Evolutionary conservation across 108 stramenopile species (phyloP).

Genomic region (Schizochytrium sp.): DNA sequence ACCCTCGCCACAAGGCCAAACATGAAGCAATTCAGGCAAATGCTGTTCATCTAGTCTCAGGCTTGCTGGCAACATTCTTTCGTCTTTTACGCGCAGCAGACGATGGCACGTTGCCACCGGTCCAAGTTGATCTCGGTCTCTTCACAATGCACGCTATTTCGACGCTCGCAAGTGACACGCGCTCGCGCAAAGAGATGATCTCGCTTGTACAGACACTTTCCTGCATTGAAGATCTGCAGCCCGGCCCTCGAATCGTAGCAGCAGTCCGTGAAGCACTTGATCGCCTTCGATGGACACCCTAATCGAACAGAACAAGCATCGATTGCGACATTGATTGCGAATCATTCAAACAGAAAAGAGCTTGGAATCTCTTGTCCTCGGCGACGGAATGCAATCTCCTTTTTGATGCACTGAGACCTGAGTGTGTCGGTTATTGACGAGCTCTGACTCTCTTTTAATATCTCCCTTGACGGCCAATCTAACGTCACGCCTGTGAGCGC

Average conservation of each 20-base stretch:
- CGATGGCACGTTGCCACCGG: background rate
- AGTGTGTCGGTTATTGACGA: too few relatives aligned
- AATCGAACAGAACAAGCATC: background rate
- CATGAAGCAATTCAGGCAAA: background rate
- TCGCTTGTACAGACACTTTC: background rate
- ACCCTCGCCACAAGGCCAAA: background rate
- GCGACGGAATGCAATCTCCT: too few relatives aligned
- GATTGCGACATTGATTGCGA: too few relatives aligned
- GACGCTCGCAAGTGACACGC: background rate
- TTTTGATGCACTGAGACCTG: too few relatives aligned
- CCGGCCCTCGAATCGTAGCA: background rate
- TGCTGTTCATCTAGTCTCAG: background rate
- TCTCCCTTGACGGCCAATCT: too few relatives aligned
- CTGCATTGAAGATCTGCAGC: background rate
- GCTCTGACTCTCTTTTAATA: too few relatives aligned
- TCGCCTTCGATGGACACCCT: background rate
- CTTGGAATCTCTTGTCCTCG: too few relatives aligned
- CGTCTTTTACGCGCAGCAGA: background rate
- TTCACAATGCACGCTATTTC: background rate
- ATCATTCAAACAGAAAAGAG: too few relatives aligned
- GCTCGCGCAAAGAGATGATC: background rate
- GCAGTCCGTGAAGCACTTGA: background rate
- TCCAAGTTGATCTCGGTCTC: background rate
- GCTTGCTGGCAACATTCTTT: background rate
- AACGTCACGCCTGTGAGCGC: background rate